A percentile compares a stretch with the other conserved stretches of the same genome.
phyloP scores from a whole-genome alignment of 2,329 filamentous ascomycete genomes.

The Zopfia rhizophila region DNA sequence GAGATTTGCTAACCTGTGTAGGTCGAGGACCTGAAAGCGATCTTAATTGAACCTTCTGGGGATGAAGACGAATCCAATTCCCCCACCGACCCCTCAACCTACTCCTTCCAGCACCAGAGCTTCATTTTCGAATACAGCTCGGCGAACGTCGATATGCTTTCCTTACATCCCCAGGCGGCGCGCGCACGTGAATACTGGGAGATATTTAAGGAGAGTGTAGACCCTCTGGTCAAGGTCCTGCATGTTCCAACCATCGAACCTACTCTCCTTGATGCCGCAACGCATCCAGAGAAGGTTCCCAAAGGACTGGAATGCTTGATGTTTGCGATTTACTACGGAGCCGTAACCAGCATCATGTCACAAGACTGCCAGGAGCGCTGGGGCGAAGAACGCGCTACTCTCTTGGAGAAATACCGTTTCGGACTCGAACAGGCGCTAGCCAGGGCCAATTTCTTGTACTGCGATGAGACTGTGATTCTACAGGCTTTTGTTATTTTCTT shows the following conservation, averaged over 20 bases:
- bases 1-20: constrained; percentile 35
- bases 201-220: constrained; percentile 77
- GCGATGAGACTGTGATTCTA: constrained; percentile 69
- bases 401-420: constrained; percentile 68
- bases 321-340: constrained; percentile 70
- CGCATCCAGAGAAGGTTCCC: constrained; percentile 67
- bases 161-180: constrained; percentile 72
- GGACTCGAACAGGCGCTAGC: constrained; percentile 72
- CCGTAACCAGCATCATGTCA: constrained; percentile 62
- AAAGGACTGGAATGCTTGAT: constrained; percentile 68
- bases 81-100: constrained; percentile 49
- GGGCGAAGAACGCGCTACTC: constrained; percentile 61
- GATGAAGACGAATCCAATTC: constrained; percentile 67
- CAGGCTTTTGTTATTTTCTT: constrained; percentile 72
- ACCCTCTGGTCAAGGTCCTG: constrained; percentile 76
- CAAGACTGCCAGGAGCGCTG: constrained; percentile 61
- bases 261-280: constrained; percentile 69
- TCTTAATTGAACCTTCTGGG: constrained; percentile 69
- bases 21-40: constrained; percentile 71
- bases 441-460: constrained; percentile 70
- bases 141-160: constrained; percentile 71
- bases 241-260: constrained; percentile 74
- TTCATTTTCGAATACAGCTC: constrained; percentile 80
- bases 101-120: constrained; percentile 69
- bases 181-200: constrained; percentile 76